Base-by-base conservation (phyloP, 768 basidiomycete genomes). In the Exidia glandulosa region DNA sequence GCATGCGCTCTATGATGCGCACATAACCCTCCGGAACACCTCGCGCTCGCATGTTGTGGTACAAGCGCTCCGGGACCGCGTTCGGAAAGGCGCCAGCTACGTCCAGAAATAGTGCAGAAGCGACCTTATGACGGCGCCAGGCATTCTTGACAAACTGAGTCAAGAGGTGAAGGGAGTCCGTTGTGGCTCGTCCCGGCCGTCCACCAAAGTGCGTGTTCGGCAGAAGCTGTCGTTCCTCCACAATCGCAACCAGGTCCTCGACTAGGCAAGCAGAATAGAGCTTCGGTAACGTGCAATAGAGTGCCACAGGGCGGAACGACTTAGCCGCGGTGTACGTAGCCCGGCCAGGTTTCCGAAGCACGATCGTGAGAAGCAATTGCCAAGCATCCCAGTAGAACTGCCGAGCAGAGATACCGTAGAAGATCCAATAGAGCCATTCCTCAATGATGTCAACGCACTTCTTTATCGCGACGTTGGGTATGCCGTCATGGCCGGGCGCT, bases 241-340 rank as follows among this genome's bases (percentile, higher is more conserved):
- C 58, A 1, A 71, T 19, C 23, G 60, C 59, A 0, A 63, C 55
- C 0, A 76, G 27, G n/a, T 69, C 63, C 3, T 70, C 66, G 16
- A 68, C 63, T 0, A 72, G 45, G 1, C 60, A 59, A 10, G 66
- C n/a, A 3, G 66, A 64, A 0, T 72, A 69, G 0, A 72, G 19
- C 41, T 77, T 77, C 0, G 60, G 68, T 0, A 69, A 57, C 0
- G 70, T 71, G 52, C 72, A 61, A 2, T 75, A 65, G 0, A 78
- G 71, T 0, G 69, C 70, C 2, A 80, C 76, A 0, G 75, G 78
- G 0, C 71, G 58, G 50, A 74, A 75, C 0, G 75, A 68, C 32
- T 72, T 74, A 0, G 76, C 57, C 0, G 65, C 31, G 0, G 65
- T 57, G 63, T 80, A 79, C 60, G 69, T 56, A 0, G 67, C 57